Evolutionary conservation across 1,284 basidiomycete species (phyloP).

Genomic region (Gomphus bonarii): DNA sequence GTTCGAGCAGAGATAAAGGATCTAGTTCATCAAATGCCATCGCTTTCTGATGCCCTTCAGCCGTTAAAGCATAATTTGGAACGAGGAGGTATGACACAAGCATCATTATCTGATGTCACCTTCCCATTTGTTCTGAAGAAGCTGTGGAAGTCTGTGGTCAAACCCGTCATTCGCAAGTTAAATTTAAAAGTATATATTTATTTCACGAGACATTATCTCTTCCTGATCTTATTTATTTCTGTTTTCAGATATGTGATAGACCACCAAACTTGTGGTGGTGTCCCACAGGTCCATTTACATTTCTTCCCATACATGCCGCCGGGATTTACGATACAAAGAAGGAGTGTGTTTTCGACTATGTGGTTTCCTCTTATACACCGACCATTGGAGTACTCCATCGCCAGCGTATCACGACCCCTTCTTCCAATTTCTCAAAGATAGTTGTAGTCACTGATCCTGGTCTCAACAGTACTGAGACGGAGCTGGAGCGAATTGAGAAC

Average conservation of each 20-base stretch:
- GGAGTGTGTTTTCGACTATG: slow-evolving; percentile 13
- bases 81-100: background rate
- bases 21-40: background rate
- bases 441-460: background rate
- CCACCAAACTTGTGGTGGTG: slow-evolving; percentile 15
- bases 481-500: background rate
- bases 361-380: slow-evolving; percentile 20
- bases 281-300: slow-evolving; percentile 13
- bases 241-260: slow-evolving; percentile 2
- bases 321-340: slow-evolving; percentile 12
- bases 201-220: background rate
- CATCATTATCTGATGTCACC: background rate
- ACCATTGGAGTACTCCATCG: slow-evolving; percentile 8
- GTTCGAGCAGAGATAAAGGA: background rate
- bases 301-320: slow-evolving; percentile 21
- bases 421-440: background rate
- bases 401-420: background rate
- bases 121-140: background rate
- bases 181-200: background rate
- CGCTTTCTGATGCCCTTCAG: background rate
- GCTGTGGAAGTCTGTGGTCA: background rate
- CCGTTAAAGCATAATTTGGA: background rate
- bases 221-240: background rate
- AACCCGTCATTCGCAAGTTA: background rate
- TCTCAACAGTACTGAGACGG: background rate